Percentiles rank a stretch among this genome's conserved stretches.
Conservation (phyloP, 345 rosid genomes). For the Lepidium didymum region DNA sequence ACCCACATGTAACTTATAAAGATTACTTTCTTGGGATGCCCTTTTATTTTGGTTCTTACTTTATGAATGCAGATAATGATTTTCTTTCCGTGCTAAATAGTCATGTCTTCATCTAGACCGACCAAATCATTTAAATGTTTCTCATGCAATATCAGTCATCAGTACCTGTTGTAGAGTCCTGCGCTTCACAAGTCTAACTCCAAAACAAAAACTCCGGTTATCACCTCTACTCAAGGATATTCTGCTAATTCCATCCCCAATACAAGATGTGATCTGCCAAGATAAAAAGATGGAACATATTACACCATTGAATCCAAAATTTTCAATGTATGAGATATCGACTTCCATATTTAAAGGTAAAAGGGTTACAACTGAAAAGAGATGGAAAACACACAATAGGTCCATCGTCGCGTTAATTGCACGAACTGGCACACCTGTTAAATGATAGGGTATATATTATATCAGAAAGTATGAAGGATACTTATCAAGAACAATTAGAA, state of each 20-base stretch:
- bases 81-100: background rate
- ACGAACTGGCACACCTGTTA: constrained; percentile 53
- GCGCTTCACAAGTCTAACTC: constrained; percentile 79
- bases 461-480: background rate
- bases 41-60: background rate
- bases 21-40: background rate
- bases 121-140: background rate
- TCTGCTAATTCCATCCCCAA: constrained; percentile 71
- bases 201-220: constrained; percentile 71
- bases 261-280: constrained; percentile 55
- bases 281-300: background rate
- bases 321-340: background rate
- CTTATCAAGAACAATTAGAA: background rate
- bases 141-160: background rate
- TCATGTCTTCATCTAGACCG: background rate
- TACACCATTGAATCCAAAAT: background rate
- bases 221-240: constrained; percentile 67
- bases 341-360: background rate
- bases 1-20: constrained; percentile 1
- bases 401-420: constrained; percentile 94
- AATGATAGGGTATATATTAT: background rate
- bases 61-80: background rate
- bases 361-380: constrained; percentile 8
- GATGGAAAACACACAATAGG: constrained; percentile 55
- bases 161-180: constrained; percentile 76